Evolutionary conservation across 2,329 filamentous ascomycete genomes (phyloP), one percentile per base, ranked within the genome.

Genomic region (Aureobasidium sp.): DNA sequence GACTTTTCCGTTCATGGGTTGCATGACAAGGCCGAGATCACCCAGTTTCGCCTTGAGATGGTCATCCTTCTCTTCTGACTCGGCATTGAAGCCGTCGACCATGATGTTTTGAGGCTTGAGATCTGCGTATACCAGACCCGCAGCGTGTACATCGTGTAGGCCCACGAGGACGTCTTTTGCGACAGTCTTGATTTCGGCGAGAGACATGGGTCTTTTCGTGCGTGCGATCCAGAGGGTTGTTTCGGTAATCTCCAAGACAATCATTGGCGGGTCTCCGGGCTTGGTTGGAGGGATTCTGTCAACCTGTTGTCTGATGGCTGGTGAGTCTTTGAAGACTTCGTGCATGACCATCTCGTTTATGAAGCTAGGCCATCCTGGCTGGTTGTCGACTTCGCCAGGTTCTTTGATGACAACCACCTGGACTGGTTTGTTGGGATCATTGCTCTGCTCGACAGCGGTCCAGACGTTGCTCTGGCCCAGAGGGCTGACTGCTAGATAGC

Each of bases 341-440:
- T 70, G 68, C 65, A 70, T 69, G 50, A 68, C 64, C 66, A 70
- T 68, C 50, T 70, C 68, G 27, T 68, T 63, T 31, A 65, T 62
- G 57, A 70, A 69, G 6, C 59, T 46, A 1, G 68, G 68, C 63
- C 64, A 69, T 57, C 61, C 47, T 9, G 57, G 55, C 15, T 42
- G 11, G 1, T 42, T 58, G 49, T 69, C 67, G 31, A 64, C 58
- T 10, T 59, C 53, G 23, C 63, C 64, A 1, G 68, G 68, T 15
- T 65, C 62, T 54, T 70, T 70, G 47, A 70, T 60, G 7, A 70
- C 63, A 19, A 69, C 64, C 31, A 69, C 61, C 19, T 47, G 27
- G 21, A 43, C 10, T 5, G 47, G 38, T 17, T 43, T 53, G 13
- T 68, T 64, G 15, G 51, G 46, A 27, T 60, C 42, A 5, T 53